Conservation (phyloP, 2,329 filamentous ascomycete species). For the Dothiorella sarmentorum region DNA sequence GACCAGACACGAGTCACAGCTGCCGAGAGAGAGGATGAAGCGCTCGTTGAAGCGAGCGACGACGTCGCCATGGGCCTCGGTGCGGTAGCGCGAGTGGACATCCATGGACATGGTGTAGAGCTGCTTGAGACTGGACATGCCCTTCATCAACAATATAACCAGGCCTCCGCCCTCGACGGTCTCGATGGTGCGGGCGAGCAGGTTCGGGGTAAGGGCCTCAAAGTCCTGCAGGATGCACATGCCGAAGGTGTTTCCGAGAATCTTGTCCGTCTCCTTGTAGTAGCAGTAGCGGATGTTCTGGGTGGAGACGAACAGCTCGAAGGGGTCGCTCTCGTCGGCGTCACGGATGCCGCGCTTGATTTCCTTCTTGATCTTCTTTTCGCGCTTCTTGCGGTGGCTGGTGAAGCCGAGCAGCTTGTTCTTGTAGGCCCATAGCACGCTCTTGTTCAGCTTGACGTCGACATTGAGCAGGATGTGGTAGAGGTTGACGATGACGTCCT, state of each 20-base stretch:
- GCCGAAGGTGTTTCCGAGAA: slow-evolving; percentile 94
- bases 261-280: slow-evolving; percentile 99
- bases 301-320: slow-evolving; percentile 93
- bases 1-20: slow-evolving; percentile 89
- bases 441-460: slow-evolving; percentile 93
- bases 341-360: slow-evolving; percentile 93
- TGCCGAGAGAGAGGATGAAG: slow-evolving; percentile 92
- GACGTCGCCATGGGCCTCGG: slow-evolving; percentile 92
- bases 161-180: slow-evolving; percentile 95
- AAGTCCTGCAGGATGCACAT: slow-evolving; percentile 99
- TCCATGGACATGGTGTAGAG: slow-evolving; percentile 98
- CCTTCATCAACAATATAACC: slow-evolving; percentile 86
- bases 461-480: slow-evolving; percentile 90
- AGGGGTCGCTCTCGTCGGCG: slow-evolving; percentile 87
- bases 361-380: slow-evolving; percentile 97
- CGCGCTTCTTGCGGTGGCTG: slow-evolving; percentile 92
- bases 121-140: slow-evolving; percentile 95
- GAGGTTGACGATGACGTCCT: slow-evolving; percentile 93
- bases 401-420: slow-evolving; percentile 94
- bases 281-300: slow-evolving; percentile 98
- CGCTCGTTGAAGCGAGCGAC: slow-evolving; percentile 96
- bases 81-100: slow-evolving; percentile 91
- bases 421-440: slow-evolving; percentile 97
- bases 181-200: slow-evolving; percentile 90
- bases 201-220: slow-evolving; percentile 94